Evolutionary conservation across 805 yeast genomes (phyloP).

Genomic region (Candida parachauliodes): DNA sequence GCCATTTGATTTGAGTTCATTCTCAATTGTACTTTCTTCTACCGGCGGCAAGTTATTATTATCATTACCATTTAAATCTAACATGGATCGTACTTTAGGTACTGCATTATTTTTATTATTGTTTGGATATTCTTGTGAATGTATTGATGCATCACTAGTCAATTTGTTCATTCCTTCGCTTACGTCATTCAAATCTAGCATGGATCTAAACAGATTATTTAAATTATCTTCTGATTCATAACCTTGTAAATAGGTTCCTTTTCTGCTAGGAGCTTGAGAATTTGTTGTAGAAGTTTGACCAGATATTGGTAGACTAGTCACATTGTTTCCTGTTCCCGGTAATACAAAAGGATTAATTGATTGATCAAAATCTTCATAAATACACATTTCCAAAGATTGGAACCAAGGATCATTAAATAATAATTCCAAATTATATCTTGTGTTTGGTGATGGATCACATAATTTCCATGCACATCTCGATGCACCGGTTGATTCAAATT

Average conservation of each 20-base stretch:
- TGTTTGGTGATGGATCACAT: constrained; percentile 56
- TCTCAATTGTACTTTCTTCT: background rate
- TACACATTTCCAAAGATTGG: constrained; percentile 53
- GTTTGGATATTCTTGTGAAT: constrained; percentile 7
- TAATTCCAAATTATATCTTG: constrained; percentile 52
- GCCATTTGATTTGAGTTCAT: background rate
- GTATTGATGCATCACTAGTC: constrained; percentile 4
- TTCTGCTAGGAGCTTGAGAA: constrained; percentile 31
- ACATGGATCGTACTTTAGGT: constrained; percentile 26
- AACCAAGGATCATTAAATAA: constrained; percentile 67
- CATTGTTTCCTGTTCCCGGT: constrained; percentile 21
- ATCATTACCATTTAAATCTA: background rate
- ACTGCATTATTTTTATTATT: background rate
- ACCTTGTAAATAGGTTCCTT: constrained; percentile 20
- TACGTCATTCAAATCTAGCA: constrained; percentile 32
- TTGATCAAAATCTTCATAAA: constrained; percentile 47
- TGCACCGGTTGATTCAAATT: constrained; percentile 54
- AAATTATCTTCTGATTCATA: constrained; percentile 11
- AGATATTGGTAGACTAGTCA: constrained; percentile 2
- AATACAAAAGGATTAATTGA: constrained; percentile 31
- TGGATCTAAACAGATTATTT: constrained; percentile 33
- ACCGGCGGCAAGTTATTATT: background rate
- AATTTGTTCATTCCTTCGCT: constrained; percentile 1
- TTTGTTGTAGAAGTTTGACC: constrained; percentile 16
- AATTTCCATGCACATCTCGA: constrained; percentile 73